These are phyloP conservation scores for Petasospora rhodanensis DNA, from an alignment of 1,139 yeast genomes.

Conservation along the genomic window DNA sequence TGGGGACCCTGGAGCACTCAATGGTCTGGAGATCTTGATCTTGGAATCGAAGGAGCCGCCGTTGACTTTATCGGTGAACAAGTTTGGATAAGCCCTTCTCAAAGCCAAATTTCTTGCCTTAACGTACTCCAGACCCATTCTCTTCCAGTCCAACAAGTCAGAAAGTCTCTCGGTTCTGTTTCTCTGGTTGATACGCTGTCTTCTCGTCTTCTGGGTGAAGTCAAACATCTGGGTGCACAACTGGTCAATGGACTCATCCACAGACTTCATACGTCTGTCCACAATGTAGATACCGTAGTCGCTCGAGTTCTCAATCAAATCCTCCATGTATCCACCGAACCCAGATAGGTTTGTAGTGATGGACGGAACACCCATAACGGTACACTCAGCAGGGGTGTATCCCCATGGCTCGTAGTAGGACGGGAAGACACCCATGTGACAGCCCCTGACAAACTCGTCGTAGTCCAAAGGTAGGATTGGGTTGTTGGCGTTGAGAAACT, in stretches of 20 bases:
- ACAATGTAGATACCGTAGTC: conserved; percentile 97
- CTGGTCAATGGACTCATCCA: conserved; percentile 92
- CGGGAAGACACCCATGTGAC: conserved; percentile 97
- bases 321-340: conserved; percentile 98
- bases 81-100: conserved; percentile 90
- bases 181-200: conserved; percentile 97
- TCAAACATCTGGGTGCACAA: conserved; percentile 86
- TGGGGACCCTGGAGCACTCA: conserved; percentile 96
- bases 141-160: conserved; percentile 92
- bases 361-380: conserved; percentile 99
- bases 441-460: conserved; percentile 97
- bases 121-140: conserved; percentile 95
- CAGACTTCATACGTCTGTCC: conserved; percentile 89
- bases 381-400: conserved; percentile 98
- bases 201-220: conserved; percentile 81
- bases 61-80: conserved; percentile 46
- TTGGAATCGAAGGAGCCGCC: conserved; percentile 31
- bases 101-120: conserved; percentile 91
- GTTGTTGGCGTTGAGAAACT: conserved; percentile 89
- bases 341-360: conserved; percentile 95
- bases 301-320: conserved; percentile 86
- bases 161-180: conserved; percentile 93
- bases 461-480: conserved; percentile 92
- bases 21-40: conserved; percentile 81
- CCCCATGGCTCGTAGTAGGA: conserved; percentile 99